Evolutionary conservation across 83 land plant species (phyloP), one percentile per base, ranked within the genome.

Genomic region (Picea abies): DNA sequence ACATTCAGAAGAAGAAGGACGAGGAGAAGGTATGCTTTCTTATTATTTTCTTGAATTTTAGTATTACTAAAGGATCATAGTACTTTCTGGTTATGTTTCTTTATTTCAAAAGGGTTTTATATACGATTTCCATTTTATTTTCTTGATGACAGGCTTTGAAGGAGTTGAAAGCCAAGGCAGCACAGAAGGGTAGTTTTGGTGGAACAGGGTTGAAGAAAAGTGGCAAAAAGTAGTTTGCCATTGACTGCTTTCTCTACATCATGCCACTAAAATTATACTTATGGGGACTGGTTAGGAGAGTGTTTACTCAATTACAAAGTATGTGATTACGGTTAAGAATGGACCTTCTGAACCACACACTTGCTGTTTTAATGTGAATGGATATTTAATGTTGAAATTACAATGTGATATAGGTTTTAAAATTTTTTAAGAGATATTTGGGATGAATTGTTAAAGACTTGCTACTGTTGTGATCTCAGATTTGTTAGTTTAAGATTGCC

Each of bases 1-100:
- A 87, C 61, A 66, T 89, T 82, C 91, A 89, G 81, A 89, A 89
- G 84, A 89, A 89, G 60, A 89, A 89, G 56, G 91, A 89, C 11
- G 91, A 89, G 80, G 91, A 89, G 60, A 89, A 89, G 88, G 90
- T 85, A 81, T 64, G 17, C 39, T 32, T 6, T 29, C 9, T 11
- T 67, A 67, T 17, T 39, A 20, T 26, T 15, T 10, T 60, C 41
- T 23, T 25, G 63, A 60, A 29, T 22, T n/a, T 63, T 60, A 32
- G 20, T 44, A 80, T 20, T 52, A 29, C 11, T 10, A 26, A 32
- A 23, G 32, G 83, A n/a, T 26, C 58, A 4, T 25, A 17, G 3
- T 60, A 1, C 1, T n/a, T 47, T 32, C 49, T 25, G 7, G 49
- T 47, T 12, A 56, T 56, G 15, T 32, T 0, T 52, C 26, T 7